These are phyloP conservation scores for Poa annua DNA, from an alignment of 176 grass and related monocot species.

Conservation along the genomic window DNA sequence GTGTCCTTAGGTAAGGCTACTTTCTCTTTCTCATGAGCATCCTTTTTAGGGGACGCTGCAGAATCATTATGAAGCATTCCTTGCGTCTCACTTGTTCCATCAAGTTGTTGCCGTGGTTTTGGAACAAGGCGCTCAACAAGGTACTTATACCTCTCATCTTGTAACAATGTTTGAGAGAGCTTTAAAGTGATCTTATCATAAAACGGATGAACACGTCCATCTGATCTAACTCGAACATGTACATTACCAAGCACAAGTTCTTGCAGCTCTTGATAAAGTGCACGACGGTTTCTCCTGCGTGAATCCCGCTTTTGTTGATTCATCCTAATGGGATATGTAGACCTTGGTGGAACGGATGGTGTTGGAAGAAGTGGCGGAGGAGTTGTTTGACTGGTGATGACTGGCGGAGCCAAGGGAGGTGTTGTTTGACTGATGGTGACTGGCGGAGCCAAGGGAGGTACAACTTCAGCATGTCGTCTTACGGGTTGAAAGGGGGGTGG, in stretches of 20 bases:
- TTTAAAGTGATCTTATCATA: not conserved
- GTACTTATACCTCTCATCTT: constrained; percentile 1
- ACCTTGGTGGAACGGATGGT: not conserved
- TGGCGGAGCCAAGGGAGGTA: not conserved
- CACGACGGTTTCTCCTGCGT: not conserved
- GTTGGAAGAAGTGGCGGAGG: not conserved
- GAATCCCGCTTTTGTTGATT: not conserved
- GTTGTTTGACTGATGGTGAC: not conserved
- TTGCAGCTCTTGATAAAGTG: not conserved
- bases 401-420: not conserved
- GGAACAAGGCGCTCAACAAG: not conserved
- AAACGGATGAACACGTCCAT: not conserved
- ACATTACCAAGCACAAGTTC: not conserved
- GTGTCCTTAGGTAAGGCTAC: not conserved
- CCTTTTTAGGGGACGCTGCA: not conserved
- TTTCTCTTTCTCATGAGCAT: not conserved
- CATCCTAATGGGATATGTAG: not conserved
- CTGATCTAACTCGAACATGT: not conserved
- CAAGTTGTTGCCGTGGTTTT: not conserved
- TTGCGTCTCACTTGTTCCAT: not conserved
- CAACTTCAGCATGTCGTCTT: no score
- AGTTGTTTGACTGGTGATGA: not conserved
- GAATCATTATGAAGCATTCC: not conserved
- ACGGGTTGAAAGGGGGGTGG: no score
- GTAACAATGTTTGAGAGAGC: not conserved